Evolutionary conservation across 2,329 filamentous ascomycete genomes (phyloP).

Genomic region (Apiospora pterosperma): DNA sequence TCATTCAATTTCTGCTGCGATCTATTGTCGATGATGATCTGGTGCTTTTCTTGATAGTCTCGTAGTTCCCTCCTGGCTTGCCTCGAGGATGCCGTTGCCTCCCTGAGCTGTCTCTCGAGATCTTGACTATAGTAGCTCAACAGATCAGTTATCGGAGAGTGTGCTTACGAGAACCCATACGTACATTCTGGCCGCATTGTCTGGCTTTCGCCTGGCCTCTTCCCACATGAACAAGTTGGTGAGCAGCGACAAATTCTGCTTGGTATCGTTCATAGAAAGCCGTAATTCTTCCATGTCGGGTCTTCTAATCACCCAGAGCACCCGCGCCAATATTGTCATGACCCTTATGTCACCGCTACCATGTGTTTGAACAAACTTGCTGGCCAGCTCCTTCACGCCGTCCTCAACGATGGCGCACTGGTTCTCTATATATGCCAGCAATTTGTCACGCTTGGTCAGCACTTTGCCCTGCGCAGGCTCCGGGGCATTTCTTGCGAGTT

Average conservation of each 20-base stretch:
- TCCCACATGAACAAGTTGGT: background rate
- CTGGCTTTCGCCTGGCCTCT: background rate
- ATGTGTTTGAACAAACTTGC: background rate
- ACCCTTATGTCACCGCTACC: background rate
- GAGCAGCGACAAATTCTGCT: background rate
- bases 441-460: background rate
- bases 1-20: background rate
- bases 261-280: background rate
- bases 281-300: background rate
- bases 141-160: background rate
- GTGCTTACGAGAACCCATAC: conserved; percentile 6
- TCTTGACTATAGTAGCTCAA: background rate
- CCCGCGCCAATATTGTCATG: background rate
- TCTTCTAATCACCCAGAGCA: background rate
- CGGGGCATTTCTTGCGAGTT: background rate
- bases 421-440: background rate
- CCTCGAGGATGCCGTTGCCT: conserved; percentile 7
- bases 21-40: background rate
- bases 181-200: background rate
- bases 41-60: conserved; percentile 8
- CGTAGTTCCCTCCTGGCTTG: conserved; percentile 13
- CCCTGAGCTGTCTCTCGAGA: conserved; percentile 7
- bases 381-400: background rate
- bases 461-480: background rate
- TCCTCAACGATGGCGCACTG: background rate